Evolutionary conservation across 2,329 filamentous ascomycete species (phyloP), one percentile per base, ranked within the genome.

Genomic region (Incumbomyces delicatus): DNA sequence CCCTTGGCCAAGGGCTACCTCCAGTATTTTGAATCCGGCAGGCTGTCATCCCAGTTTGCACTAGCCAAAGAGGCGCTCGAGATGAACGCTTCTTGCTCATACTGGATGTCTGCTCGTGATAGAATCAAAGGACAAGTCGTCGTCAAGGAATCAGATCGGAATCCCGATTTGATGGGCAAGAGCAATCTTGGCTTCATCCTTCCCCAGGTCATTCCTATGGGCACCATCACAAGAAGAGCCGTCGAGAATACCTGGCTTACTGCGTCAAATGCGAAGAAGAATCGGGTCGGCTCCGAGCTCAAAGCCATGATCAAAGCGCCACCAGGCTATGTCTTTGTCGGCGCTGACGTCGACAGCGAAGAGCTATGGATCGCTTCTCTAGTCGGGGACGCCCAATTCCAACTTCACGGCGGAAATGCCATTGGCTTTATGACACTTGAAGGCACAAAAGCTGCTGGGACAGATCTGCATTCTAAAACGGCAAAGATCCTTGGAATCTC

Each of bases 361-460:
- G 92, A 98, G 64, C 75, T 98, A 6, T 98, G 94, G 92, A 98
- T 98, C 58, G 94, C 92, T 2, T 95, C 87, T 63, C 74, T 98
- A 1, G 79, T 98, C 1, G 92, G 92, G 18, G 92, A 98, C 63
- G 87, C 92, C 2, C 88, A 89, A 18, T 98, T 98, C 69, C 84
- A 87, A 60, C 73, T 98, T 1, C 92, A 98, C 57, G 94, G 92
- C 35, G 94, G 92, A 44, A 96, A 95, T 61, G 92, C 94, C 1
- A 86, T 98, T 49, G 92, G 94, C 0, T 98, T 98, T 71, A 98
- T 98, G 94, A 98, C 92, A 0, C 73, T 98, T 1, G 94, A 98
- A 68, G 90, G 92, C 12, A 92, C 87, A 41, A 96, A 98, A 66
- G 82, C 87, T 5, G 87, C 86, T 2, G 90, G 90, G 3, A 98